Evolutionary conservation across 1,284 basidiomycete species (phyloP), one percentile per base, ranked within the genome.

Genomic region (Trametes sp.): DNA sequence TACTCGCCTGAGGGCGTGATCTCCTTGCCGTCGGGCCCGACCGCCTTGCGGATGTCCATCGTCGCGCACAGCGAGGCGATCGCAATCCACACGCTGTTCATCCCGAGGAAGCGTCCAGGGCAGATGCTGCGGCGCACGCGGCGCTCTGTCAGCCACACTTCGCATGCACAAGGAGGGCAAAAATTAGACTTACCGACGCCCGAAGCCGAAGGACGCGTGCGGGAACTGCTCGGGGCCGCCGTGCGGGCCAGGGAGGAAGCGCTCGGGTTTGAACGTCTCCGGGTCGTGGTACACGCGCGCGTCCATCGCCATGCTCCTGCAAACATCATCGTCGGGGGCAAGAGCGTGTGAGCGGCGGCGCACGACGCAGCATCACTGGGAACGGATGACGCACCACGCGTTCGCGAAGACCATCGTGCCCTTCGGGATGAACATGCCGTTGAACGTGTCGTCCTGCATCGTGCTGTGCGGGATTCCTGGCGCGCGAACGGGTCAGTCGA

Each of bases 381-480:
- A 7, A 41, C 38, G 38, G 26, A 10, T 42, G 51, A 71, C 65
- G 35, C 50, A 72, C 69, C 64, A 65, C 4, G 63, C 59, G 45
- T 71, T 71, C 26, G 63, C 62, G 46, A 70, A 61, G n/a, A 73
- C 65, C 54, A 65, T 68, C 8, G 71, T 64, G 36, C 65, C 70
- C 46, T 69, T 68, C 9, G 71, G 69, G 42, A 73, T 70, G 48
- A 68, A 66, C 65, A 68, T 68, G 62, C 66, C 70, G 42, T 66
- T 62, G 54, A 69, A 73, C 26, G 59, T 65, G 52, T 72, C 70
- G 52, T 69, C 70, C 38, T 66, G 26, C 64, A 68, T 65, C 26
- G 65, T 64, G 54, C 62, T 61, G 57, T 72, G 70, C n/a, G 69
- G 69, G n/a, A 72, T 59, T 31, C 69, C 69, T 72, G 36, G 5